Conservation (phyloP, 257 asterid genomes). For the Ehretia macrophylla region DNA sequence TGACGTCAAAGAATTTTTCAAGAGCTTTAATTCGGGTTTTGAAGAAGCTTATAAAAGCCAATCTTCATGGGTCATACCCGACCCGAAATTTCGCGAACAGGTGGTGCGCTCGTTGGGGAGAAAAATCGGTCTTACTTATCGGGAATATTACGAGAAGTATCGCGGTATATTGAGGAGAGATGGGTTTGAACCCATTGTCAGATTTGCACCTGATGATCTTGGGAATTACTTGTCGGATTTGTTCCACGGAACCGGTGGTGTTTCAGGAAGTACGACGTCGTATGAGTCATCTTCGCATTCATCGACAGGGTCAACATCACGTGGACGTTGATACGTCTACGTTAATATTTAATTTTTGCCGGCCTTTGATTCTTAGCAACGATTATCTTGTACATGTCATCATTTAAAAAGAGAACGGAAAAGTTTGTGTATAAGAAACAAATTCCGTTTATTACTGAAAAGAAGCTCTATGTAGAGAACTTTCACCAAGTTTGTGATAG, state of each 20-base stretch:
- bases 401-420: too few species aligned
- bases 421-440: too few species aligned
- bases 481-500: too few species aligned
- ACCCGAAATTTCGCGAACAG: slow-evolving; percentile 46
- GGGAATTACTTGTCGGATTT: slow-evolving; percentile 64
- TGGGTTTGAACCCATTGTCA: slow-evolving; percentile 36
- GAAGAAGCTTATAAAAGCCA: slow-evolving; percentile 50
- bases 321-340: background rate
- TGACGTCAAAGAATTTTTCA: slow-evolving; percentile 31
- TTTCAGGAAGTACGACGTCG: slow-evolving; percentile 10
- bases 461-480: too few species aligned
- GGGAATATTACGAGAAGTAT: slow-evolving; percentile 29
- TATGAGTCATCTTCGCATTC: background rate
- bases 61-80: slow-evolving; percentile 67
- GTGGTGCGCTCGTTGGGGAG: slow-evolving; percentile 38
- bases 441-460: too few species aligned
- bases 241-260: slow-evolving; percentile 28
- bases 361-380: too few species aligned
- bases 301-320: background rate
- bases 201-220: slow-evolving; percentile 77
- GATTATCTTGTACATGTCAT: too few species aligned
- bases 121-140: slow-evolving; percentile 38
- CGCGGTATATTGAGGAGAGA: slow-evolving; percentile 3
- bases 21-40: slow-evolving; percentile 37
- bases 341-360: too few species aligned